These are phyloP conservation scores for Simmondsia chinensis DNA, from an alignment of 148 eudicot genomes.

Conservation along the genomic window DNA sequence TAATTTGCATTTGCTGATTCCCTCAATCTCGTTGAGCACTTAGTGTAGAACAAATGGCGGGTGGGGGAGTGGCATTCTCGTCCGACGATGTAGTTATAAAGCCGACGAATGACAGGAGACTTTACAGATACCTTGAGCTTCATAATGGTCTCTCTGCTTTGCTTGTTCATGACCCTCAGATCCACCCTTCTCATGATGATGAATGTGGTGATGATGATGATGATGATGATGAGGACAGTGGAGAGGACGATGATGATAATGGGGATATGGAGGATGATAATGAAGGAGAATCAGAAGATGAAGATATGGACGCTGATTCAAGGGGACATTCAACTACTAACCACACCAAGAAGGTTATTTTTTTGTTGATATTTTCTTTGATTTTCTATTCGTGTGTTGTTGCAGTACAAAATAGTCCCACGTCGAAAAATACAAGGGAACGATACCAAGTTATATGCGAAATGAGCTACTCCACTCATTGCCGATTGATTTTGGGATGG, in stretches of 20 bases:
- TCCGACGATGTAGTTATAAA: constrained; percentile 61
- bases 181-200: constrained; percentile 31
- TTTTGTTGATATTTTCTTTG: not conserved
- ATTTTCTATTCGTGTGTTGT: not conserved
- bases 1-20: too few relatives aligned
- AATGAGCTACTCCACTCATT: too few relatives aligned
- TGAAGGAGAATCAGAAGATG: constrained; percentile 7
- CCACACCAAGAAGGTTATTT: constrained; percentile 66
- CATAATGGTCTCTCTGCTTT: constrained; percentile 74
- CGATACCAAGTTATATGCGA: too few relatives aligned
- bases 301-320: not conserved
- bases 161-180: constrained; percentile 86
- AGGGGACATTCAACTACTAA: constrained; percentile 25
- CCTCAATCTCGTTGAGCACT: too few relatives aligned
- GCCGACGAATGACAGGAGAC: constrained; percentile 62
- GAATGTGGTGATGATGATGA: constrained; percentile 23
- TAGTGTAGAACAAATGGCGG: too few relatives aligned
- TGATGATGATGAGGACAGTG: constrained; percentile 13
- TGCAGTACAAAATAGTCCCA: not conserved
- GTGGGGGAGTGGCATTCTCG: constrained; percentile 34
- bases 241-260: constrained; percentile 11
- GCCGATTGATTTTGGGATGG: too few relatives aligned
- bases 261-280: constrained; percentile 21
- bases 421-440: not conserved
- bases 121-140: constrained; percentile 67